Evolutionary conservation across 2,329 filamentous ascomycete genomes (phyloP).

Genomic region (Colletotrichum cordylinicola): DNA sequence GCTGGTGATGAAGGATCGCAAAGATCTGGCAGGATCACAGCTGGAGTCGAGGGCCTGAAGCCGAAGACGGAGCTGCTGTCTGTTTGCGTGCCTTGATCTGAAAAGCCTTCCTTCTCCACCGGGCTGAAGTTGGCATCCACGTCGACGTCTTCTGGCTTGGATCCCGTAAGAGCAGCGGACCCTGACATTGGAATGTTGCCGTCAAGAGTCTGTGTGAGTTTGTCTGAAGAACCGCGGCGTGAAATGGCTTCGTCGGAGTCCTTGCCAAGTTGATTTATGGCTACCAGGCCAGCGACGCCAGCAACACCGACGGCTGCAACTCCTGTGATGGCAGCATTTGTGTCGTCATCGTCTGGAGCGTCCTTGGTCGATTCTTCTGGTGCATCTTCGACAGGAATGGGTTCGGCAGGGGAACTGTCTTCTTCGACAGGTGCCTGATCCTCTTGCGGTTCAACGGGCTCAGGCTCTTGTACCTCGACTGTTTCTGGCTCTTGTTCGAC

Average conservation of each 20-base stretch:
- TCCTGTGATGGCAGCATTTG: background rate
- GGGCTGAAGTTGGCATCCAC: conserved; percentile 3
- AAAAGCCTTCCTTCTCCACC: background rate
- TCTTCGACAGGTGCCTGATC: conserved; percentile 6
- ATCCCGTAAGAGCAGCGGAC: background rate
- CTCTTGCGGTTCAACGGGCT: background rate
- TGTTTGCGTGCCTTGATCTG: conserved; percentile 20
- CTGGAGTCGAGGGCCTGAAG: conserved; percentile 53
- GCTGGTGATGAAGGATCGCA: conserved; percentile 41
- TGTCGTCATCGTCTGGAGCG: background rate
- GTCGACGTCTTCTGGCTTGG: background rate
- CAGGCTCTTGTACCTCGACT: background rate
- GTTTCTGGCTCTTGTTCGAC: background rate
- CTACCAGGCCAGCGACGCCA: background rate
- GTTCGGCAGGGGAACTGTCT: background rate
- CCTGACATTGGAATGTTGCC: background rate
- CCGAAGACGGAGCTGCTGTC: conserved; percentile 24
- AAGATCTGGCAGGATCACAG: conserved; percentile 50
- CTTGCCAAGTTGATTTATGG: background rate
- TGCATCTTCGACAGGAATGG: background rate
- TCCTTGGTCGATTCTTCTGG: background rate
- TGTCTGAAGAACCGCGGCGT: conserved; percentile 15
- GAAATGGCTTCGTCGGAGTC: background rate
- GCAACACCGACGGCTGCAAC: background rate
- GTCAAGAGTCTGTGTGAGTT: conserved; percentile 18